Evolutionary conservation across 2,329 filamentous ascomycete species (phyloP).

Genomic region (Venturiaceae sp.): DNA sequence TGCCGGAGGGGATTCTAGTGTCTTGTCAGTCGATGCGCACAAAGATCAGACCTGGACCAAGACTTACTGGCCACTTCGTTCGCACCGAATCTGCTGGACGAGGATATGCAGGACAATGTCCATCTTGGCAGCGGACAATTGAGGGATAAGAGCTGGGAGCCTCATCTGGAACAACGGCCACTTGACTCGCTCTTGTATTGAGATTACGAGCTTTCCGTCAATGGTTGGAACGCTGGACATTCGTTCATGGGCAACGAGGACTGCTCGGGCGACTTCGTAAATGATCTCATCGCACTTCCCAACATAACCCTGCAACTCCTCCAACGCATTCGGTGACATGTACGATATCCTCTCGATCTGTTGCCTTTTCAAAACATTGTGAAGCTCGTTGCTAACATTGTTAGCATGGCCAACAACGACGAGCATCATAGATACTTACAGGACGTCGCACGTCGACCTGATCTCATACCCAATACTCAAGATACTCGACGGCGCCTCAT

Average conservation of each 20-base stretch:
- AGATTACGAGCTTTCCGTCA: neutral
- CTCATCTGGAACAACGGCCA: neutral
- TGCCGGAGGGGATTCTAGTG: neutral
- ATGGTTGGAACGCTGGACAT: neutral
- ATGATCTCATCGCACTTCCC: slow-evolving; percentile 3
- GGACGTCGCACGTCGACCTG: slow-evolving; percentile 5
- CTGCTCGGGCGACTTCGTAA: neutral
- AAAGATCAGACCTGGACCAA: no score
- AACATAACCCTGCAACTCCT: neutral
- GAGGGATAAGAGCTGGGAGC: neutral
- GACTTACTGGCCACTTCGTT: neutral
- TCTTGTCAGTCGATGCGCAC: neutral
- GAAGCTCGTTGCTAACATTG: neutral
- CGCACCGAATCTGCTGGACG: neutral
- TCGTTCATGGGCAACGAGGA: neutral
- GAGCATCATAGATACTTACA: neutral
- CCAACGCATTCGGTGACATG: neutral
- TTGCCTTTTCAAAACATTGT: slow-evolving; percentile 1
- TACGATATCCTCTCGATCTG: neutral
- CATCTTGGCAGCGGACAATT: slow-evolving; percentile 1
- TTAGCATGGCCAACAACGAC: neutral
- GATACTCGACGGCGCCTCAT: neutral
- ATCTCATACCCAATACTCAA: slow-evolving; percentile 3
- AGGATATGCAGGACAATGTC: slow-evolving; percentile 2
- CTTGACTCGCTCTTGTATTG: neutral